A percentile compares a stretch with the other conserved stretches of the same genome.
Evolutionary conservation across 345 rosid species (phyloP).

Genomic region (Clausena lansium): DNA sequence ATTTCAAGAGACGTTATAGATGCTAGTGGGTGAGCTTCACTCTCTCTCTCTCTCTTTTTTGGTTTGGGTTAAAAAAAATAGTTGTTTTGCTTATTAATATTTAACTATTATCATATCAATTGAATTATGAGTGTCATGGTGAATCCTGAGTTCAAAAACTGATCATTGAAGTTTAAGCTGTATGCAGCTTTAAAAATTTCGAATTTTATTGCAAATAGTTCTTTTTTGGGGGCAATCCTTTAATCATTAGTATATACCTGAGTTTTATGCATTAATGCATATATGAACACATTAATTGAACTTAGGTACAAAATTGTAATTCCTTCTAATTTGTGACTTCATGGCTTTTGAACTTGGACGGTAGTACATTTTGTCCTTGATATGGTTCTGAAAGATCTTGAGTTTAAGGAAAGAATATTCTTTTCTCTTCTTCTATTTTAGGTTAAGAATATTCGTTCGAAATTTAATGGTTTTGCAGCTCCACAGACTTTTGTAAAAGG

Average conservation of each 20-base stretch:
- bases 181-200: not conserved
- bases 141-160: not conserved
- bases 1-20: constrained; percentile 77
- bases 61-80: not conserved
- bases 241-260: not conserved
- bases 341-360: not conserved
- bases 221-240: not conserved
- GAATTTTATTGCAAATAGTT: not conserved
- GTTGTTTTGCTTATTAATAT: not conserved
- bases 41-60: not conserved
- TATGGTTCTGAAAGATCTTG: not conserved
- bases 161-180: not conserved
- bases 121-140: not conserved
- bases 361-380: not conserved
- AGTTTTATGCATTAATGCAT: not conserved
- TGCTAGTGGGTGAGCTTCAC: constrained; percentile 50
- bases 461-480: not conserved
- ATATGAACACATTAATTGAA: not conserved
- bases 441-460: not conserved
- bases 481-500: not conserved
- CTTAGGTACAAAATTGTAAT: not conserved
- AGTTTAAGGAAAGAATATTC: constrained; percentile 4
- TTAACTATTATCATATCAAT: not conserved
- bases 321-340: not conserved
- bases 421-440: not conserved